Evolutionary conservation across 495 filamentous ascomycete species (phyloP), one percentile per base, ranked within the genome.

Genomic region (Peziza echinospora): DNA sequence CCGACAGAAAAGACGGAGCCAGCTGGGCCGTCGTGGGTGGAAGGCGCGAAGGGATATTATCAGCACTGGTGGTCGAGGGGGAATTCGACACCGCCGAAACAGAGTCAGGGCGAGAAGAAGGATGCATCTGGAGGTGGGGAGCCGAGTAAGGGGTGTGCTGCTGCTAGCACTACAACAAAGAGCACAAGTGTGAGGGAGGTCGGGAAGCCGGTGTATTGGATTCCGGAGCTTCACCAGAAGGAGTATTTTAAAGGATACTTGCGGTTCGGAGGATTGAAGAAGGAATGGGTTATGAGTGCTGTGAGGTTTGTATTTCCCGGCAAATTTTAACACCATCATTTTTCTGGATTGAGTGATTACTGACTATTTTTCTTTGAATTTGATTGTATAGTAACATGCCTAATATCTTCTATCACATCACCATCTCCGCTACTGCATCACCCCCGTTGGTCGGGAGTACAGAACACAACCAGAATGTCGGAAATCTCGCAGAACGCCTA

Each of bases 191-290:
- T n/a, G n/a, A n/a, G n/a, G n/a, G n/a, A n/a, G n/a, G n/a, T n/a
- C n/a, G n/a, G n/a, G n/a, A 63, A 64, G 26, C 60, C 59, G 0
- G 65, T 80, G 16, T 66, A 70, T 40, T 87, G 82, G 82, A 66
- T 87, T 25, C 79, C 82, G 0, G 62, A 69, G 19, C 82, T 82
- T 3, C 49, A 60, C 1, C 82, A 87, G 55, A 60, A 73, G 10
- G 71, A 73, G 16, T 74, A 79, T 52, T 56, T 86, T 8, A 67
- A 68, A 1, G 77, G 73, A 6, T 85, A 82, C 55, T 69, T 69
- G 11, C 67, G 75, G 48, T 85, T 84, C 52, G 50, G 83, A 1
- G 77, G 77, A 21, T 21, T 43, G 41, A 0, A 65, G 71, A 5
- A 67, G 69, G 1, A 55, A 64, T 44, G 58, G 66, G 6, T 56